Conservation (phyloP, 2,329 filamentous ascomycete species). For the Calycina marina region DNA sequence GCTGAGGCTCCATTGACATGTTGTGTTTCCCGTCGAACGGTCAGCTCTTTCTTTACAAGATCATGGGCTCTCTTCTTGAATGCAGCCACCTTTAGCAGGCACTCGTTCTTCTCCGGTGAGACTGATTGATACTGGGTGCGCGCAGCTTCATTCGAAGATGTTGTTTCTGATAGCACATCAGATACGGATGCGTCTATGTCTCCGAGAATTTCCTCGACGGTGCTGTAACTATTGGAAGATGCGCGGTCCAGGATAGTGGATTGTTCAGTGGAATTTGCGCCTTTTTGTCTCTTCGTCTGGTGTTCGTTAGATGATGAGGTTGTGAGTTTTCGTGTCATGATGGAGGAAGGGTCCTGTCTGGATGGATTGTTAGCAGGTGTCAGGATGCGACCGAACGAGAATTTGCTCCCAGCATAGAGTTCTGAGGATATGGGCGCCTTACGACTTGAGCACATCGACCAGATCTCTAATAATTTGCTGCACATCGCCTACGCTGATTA, state of each 20-base stretch:
- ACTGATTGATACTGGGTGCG: conserved; percentile 14
- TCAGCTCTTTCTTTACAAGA: conserved; percentile 44
- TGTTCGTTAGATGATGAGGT: conserved; percentile 34
- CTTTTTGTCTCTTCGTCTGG: conserved; percentile 45
- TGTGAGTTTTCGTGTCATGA: conserved; percentile 39
- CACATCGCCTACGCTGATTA: conserved; percentile 18
- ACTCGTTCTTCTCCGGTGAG: conserved; percentile 11
- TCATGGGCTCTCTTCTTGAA: conserved; percentile 50
- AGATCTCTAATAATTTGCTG: conserved; percentile 28
- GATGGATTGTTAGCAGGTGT: no score
- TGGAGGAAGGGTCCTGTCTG: conserved; percentile 41
- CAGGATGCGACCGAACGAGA: no score
- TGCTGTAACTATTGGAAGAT: conserved; percentile 35
- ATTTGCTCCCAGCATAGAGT: no score
- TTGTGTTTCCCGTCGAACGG: conserved; percentile 28
- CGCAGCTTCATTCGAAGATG: conserved; percentile 21
- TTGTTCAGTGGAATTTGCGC: conserved; percentile 28
- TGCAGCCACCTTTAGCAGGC: conserved; percentile 15
- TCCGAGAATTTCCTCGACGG: conserved; percentile 49
- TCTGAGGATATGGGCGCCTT: no score
- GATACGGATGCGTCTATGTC: conserved; percentile 37
- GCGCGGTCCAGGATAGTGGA: conserved; percentile 27
- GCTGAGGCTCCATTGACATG: conserved; percentile 11
- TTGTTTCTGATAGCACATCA: conserved; percentile 33
- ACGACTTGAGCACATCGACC: conserved; percentile 30